Base-by-base conservation (phyloP, 352 stramenopile genomes). In the Pythium rhizo-oryzae region DNA sequence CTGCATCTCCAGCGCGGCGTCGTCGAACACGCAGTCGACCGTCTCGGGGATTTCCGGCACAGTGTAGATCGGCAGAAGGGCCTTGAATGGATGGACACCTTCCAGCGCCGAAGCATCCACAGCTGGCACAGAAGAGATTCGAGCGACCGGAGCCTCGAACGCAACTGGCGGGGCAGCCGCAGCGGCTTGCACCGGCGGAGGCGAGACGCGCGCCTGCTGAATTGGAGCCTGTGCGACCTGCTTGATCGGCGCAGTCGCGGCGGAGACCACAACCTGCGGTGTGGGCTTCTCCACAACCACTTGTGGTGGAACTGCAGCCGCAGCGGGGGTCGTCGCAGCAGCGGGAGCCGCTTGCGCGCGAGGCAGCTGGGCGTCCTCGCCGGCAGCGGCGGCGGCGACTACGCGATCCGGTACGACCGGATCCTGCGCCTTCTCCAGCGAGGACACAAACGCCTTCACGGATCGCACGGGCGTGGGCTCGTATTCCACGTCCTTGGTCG, bases 1-100 rank as follows among this genome's bases (percentile, higher is more conserved):
- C 59, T 94, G 80, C 79, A 93, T 88, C 49, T 86, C 74, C 8
- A 78, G 65, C 2, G 86, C 86, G 4, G 74, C 77, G 13, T 76
- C 77, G 52, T 93, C 80, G 53, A 83, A 94, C 13, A 93, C 69
- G 43, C 79, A 89, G 24, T 82, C 71, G 35, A 93, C 56, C 43
- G 66, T 72, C 28, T 88, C 80, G 0, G 84, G 83, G 11, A 92
- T 60, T 4, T 69, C 62, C 0, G 84, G 86, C 8, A 92, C 71
- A 1, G 60, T 39, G 30, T 80, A 60, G 25, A 91, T 67, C 2
- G 83, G 81, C 18, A 85, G 44, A 28, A 92, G 62, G 33, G 92
- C 41, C 41, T 75, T 74, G 60, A 84, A 83, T 9, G 84, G 84
- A 21, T 90, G 77, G 33, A 85, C 80, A 1, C 59, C 66, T 54